Evolutionary conservation across 257 asterid genomes (phyloP), one percentile per base, ranked within the genome.

Genomic region (Nicotiana undulata): DNA sequence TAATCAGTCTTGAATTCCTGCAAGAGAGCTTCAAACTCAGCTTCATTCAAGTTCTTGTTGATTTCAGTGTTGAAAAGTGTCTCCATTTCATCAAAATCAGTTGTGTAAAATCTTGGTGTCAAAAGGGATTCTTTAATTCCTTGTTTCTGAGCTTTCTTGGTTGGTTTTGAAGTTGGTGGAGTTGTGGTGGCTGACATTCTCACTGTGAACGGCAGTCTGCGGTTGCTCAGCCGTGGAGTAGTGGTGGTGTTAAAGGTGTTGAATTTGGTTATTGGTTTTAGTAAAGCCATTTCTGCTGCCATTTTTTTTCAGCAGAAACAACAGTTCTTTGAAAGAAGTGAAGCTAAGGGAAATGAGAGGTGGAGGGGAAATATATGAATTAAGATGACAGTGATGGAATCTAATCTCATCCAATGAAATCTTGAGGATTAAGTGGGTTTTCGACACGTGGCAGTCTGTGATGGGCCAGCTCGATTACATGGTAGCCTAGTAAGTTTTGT

Each of bases 1-100:
- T 93, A 95, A 83, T 95, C 99, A 18, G 98, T 95, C 93, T 95
- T 95, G 94, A 95, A 93, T 79, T 93, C 99, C 93, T 95, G 98
- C 82, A 91, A 79, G 80, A 93, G 81, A 0, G 98, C 98, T 51
- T 90, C 96, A 77, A 95, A 95, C 86, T 95, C 99, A 10, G 83
- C 89, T 86, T 93, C 87, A 87, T 93, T 93, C 84, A 93, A 76
- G 66, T 95, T 95, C 92, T 89, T 91, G 92, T 93, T 95, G 86
- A 93, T 93, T 81, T 95, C 90, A 0, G 97, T 88, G 93, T 90
- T 93, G 95, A 94, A 94, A 6, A 94, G 97, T 86, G 80, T 92
- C 92, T 95, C 99, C 99, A 95, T 95, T 84, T 95, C 99, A 22
- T 93, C 97, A 53, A 95, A 95, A 80, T 95, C 99, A 1, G 98